Evolutionary conservation across 176 grass and related monocot genomes (phyloP).

Genomic region (Phragmites australis): DNA sequence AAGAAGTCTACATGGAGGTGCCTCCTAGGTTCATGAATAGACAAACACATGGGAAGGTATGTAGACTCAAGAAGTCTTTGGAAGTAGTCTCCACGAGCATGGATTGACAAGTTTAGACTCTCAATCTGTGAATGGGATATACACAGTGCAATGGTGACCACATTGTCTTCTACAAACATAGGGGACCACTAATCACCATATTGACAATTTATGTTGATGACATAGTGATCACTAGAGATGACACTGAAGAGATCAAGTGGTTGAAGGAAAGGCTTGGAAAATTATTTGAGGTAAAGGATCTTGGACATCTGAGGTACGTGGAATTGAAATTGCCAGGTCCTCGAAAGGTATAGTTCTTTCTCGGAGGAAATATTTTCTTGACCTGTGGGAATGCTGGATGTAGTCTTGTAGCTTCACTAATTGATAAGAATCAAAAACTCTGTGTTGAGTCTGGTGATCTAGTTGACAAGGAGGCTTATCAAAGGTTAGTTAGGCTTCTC

Average conservation of each 20-base stretch:
- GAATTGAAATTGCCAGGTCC: background rate
- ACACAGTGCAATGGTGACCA: background rate
- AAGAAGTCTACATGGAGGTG: too few species aligned
- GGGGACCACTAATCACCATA: too few species aligned
- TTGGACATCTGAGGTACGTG: background rate
- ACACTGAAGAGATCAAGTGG: too few species aligned
- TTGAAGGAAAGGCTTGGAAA: too few species aligned
- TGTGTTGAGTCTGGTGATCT: background rate
- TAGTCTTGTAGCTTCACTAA: background rate
- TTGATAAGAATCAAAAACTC: background rate
- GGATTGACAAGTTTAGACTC: too few species aligned
- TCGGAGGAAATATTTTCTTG: background rate
- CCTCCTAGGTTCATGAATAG: too few species aligned
- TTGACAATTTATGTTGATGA: too few species aligned
- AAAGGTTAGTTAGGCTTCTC: too few species aligned
- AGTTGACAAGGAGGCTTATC: background rate
- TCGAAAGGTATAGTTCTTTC: background rate
- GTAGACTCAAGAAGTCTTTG: too few species aligned
- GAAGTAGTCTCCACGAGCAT: too few species aligned
- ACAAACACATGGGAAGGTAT: too few species aligned
- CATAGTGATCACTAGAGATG: too few species aligned
- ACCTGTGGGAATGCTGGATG: background rate
- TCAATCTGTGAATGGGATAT: background rate
- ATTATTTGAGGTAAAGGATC: background rate
- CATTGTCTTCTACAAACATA: background rate